Base-by-base conservation (phyloP, 1,139 yeast genomes). In the Blastobotrys apis region DNA sequence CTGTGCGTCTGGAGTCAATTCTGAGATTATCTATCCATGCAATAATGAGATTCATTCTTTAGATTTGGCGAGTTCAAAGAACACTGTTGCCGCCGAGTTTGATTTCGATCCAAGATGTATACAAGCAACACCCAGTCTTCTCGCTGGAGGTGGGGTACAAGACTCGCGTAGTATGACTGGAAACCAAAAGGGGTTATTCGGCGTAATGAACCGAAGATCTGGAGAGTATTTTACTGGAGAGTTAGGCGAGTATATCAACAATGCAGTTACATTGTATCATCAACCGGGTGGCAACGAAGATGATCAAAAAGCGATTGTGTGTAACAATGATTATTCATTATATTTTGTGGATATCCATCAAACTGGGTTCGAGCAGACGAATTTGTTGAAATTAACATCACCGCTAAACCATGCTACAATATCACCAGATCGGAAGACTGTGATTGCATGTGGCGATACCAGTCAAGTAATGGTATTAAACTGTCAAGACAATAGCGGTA, bases 181-280 rank as follows among this genome's bases (percentile, higher is more conserved):
- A 58, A 29, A 44, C 48, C 53, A 58, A 52, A 55, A 62, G 52
- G 95, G 92, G 1, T 71, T 80, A 40, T 75, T 82, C 52, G 78
- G 84, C 2, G 68, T 82, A 42, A 72, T 74, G 57, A 76, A 75
- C 53, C 72, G 73, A 15, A 67, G 69, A 13, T 71, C 77, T 2
- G 72, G 72, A n/a, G 58, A 62, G 5, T 60, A 71, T 8, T 65
- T 71, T 39, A 75, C 83, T 1, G 73, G 76, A 23, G 77, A 76
- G 42, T 65, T 87, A 36, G 96, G 97, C 0, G 84, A 83, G 39
- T 78, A 81, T 68, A 86, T 88, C 55, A 87, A 87, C 63, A 88
- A 88, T 63, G 79, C 86, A 40, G 94, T 87, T n/a, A 69, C 81
- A 1, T 62, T 84, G 22, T 72, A 74, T 59, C 21, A 33, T 12